Evolutionary conservation across 2,329 filamentous ascomycete genomes (phyloP).

Genomic region (Aspergillus viridinutans): DNA sequence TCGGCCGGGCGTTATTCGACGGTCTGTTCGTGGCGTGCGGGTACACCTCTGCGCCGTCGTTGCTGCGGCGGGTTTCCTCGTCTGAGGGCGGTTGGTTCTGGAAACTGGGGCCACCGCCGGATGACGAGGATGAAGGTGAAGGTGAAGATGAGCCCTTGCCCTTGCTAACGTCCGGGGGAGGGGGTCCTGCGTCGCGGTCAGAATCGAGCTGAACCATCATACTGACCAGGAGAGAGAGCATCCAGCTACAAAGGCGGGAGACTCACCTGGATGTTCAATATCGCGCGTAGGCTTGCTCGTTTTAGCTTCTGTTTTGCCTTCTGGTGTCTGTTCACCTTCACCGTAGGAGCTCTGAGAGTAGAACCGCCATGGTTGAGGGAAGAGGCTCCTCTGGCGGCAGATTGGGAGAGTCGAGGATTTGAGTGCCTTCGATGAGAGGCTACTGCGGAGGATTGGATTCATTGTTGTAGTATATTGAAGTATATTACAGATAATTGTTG

Average conservation of each 20-base stretch:
- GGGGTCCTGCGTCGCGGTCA: constrained; percentile 13
- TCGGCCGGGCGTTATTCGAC: constrained; percentile 34
- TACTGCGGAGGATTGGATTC: constrained; percentile 1
- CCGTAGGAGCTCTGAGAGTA: constrained; percentile 20
- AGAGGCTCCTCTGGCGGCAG: neutral
- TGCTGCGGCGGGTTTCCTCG: neutral
- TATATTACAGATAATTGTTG: neutral
- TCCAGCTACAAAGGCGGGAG: neutral
- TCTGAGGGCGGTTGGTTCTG: neutral
- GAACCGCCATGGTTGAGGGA: constrained; percentile 2
- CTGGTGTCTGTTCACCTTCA: constrained; percentile 10
- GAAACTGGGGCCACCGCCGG: neutral
- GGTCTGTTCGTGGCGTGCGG: constrained; percentile 13
- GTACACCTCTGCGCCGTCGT: constrained; percentile 4
- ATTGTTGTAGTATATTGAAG: neutral
- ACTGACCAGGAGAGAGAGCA: neutral
- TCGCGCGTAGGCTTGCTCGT: constrained; percentile 14
- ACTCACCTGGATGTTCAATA: constrained; percentile 20
- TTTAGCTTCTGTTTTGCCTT: constrained; percentile 2
- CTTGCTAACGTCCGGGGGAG: constrained; percentile 17
- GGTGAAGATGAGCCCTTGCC: constrained; percentile 1
- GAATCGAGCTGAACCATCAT: neutral
- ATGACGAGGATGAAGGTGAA: neutral
- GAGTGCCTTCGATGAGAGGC: neutral
- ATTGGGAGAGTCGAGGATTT: neutral